phyloP scores from a whole-genome alignment of 345 rosid species.

The Citrus medica region DNA sequence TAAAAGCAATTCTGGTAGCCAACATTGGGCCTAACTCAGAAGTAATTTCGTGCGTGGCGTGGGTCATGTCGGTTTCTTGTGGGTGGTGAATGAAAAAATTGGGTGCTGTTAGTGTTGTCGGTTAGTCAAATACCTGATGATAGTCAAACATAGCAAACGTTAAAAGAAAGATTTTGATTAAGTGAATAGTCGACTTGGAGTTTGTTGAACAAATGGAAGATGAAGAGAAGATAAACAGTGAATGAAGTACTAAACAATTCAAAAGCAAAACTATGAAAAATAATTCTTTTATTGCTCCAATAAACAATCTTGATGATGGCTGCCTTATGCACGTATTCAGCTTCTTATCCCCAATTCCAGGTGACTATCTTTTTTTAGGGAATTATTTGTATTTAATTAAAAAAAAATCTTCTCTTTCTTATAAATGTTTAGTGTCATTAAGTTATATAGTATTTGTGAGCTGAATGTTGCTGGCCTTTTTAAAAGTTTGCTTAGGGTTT shows the following conservation, averaged over 20 bases:
- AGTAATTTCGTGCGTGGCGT: neutral
- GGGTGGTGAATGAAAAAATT: neutral
- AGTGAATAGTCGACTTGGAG: neutral
- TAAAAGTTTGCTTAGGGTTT: neutral
- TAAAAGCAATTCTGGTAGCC: too few relatives aligned
- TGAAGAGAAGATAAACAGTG: neutral
- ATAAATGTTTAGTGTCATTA: neutral
- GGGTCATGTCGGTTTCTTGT: neutral
- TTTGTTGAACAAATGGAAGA: neutral
- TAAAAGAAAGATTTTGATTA: neutral
- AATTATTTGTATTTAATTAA: neutral
- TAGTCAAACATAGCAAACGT: too few relatives aligned
- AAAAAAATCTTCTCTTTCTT: neutral
- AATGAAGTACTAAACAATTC: neutral
- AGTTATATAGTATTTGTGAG: too few relatives aligned
- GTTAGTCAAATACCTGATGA: neutral
- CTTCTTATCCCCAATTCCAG: conserved; percentile 91
- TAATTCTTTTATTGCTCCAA: conserved; percentile 25
- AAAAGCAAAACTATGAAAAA: neutral
- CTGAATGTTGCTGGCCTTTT: neutral
- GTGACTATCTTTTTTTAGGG: conserved; percentile 17
- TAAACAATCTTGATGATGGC: conserved; percentile 92
- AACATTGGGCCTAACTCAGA: too few relatives aligned
- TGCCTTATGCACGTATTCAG: conserved; percentile 98
- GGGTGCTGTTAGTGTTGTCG: neutral